Conservation (phyloP, 164 flowering plant genomes). For the Taxillus chinensis region DNA sequence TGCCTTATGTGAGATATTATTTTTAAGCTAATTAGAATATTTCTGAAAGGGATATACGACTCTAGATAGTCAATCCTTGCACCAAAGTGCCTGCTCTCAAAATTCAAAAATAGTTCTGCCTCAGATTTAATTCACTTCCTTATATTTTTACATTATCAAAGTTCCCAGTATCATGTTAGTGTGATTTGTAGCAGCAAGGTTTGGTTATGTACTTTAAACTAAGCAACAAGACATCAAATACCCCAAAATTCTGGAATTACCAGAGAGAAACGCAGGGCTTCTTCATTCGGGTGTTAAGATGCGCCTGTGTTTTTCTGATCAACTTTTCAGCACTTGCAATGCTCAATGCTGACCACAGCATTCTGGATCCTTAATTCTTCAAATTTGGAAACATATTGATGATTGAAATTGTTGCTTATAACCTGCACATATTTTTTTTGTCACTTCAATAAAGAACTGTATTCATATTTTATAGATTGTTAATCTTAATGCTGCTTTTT, state of each 20-base stretch:
- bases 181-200: constrained; percentile 2
- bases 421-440: constrained; percentile 66
- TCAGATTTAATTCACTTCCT: neutral
- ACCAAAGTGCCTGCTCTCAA: no score
- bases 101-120: no score
- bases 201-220: constrained; percentile 17
- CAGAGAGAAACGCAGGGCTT: constrained; percentile 47
- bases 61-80: no score
- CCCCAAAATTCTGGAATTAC: constrained; percentile 61
- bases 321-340: constrained; percentile 48
- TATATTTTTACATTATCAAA: neutral
- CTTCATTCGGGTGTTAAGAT: constrained; percentile 32
- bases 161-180: neutral
- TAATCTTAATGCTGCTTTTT: neutral
- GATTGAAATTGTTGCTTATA: constrained; percentile 37
- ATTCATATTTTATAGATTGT: constrained; percentile 12
- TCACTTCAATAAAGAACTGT: constrained; percentile 25
- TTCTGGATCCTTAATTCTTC: constrained; percentile 42
- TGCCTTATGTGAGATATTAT: no score
- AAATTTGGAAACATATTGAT: constrained; percentile 30
- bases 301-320: constrained; percentile 28
- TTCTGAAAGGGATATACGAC: no score
- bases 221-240: constrained; percentile 34
- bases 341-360: constrained; percentile 58
- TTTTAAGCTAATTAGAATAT: no score